Base-by-base conservation (phyloP, 1,284 basidiomycete species). In the Ustilago cynodontis region DNA sequence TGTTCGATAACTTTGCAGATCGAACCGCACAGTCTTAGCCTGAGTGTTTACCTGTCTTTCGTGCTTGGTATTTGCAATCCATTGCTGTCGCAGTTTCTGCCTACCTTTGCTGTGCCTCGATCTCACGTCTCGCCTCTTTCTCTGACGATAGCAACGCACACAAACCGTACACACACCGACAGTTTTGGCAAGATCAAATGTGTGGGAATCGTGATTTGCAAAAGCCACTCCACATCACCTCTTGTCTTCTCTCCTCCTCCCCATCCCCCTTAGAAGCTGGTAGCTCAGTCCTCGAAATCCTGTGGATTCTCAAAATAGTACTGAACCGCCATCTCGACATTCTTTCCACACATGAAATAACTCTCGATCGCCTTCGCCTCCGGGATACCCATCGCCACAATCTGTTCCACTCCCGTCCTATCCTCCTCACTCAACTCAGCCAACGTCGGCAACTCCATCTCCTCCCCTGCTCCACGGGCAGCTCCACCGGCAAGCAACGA, bases 311-410 rank as follows among this genome's bases (percentile, higher is more conserved):
- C 84, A 65, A 84, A 85, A 60, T 85, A 85, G 61, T 85, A 85
- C 70, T 85, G 83, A 20, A 85, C 79, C 5, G 84, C 84, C 82
- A 85, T 83, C 61, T 86, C 84, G 49, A 85, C 73, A 55, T 86
- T 86, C 50, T 80, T 73, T 22, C 82, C 84, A 53, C 84, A 86
- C 82, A 85, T 84, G 9, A 86, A 80, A 63, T 79, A 86, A 35
- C 61, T 67, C 57, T 85, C 84, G 50, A 85, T 83, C 24, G 84
- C 84, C 68, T 83, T 82, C 26, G 55, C 58, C 50, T 84, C 80
- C 4, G 83, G 82, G 26, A 86, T 83, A 29, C 84, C 84, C 82
- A 86, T 83, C 2, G 78, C 81, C 11, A 79, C 73, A 49, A 86
- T 86, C 74, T 83, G 80, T 61, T 83, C 76, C 28, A 86, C 80